Evolutionary conservation across 495 filamentous ascomycete species (phyloP).

Genomic region (Lentithecium fluviatile): DNA sequence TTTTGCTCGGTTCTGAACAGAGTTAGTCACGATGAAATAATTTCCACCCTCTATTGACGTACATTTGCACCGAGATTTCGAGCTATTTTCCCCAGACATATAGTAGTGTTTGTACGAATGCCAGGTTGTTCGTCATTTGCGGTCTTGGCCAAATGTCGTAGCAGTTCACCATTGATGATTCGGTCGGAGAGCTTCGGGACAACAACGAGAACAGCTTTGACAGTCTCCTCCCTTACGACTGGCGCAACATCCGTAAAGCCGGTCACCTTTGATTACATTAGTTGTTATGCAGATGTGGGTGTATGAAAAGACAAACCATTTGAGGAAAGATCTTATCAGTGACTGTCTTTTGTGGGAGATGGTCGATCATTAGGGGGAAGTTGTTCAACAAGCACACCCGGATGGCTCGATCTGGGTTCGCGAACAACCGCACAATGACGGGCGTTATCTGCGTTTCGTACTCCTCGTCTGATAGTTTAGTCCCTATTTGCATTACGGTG

Average conservation of each 20-base stretch:
- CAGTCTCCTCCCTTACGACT: conserved; percentile 88
- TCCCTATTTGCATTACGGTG: conserved; percentile 83
- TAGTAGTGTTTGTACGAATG: conserved; percentile 96
- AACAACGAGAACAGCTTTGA: conserved; percentile 84
- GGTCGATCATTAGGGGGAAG: conserved; percentile 86
- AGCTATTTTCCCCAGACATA: conserved; percentile 93
- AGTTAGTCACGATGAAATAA: not conserved
- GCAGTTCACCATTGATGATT: conserved; percentile 86
- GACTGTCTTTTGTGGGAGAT: conserved; percentile 82
- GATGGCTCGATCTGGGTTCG: conserved; percentile 87
- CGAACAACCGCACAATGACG: conserved; percentile 81
- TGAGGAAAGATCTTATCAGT: conserved; percentile 97
- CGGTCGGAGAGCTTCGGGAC: conserved; percentile 88
- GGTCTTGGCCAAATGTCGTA: conserved; percentile 90
- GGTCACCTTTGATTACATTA: conserved; percentile 58
- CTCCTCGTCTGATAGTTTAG: conserved; percentile 83
- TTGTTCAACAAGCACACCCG: conserved; percentile 90
- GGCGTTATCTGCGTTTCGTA: conserved; percentile 83
- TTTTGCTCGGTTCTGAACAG: conserved; percentile 67
- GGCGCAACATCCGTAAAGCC: conserved; percentile 91
- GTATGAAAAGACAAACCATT: conserved; percentile 58
- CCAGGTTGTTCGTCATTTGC: conserved; percentile 97
- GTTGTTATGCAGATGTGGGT: not conserved
- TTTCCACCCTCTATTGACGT: conserved; percentile 2
- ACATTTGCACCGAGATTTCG: conserved; percentile 76